Evolutionary conservation across 2,329 filamentous ascomycete genomes (phyloP), one percentile per base, ranked within the genome.

Genomic region (Trichophaea hybrida): DNA sequence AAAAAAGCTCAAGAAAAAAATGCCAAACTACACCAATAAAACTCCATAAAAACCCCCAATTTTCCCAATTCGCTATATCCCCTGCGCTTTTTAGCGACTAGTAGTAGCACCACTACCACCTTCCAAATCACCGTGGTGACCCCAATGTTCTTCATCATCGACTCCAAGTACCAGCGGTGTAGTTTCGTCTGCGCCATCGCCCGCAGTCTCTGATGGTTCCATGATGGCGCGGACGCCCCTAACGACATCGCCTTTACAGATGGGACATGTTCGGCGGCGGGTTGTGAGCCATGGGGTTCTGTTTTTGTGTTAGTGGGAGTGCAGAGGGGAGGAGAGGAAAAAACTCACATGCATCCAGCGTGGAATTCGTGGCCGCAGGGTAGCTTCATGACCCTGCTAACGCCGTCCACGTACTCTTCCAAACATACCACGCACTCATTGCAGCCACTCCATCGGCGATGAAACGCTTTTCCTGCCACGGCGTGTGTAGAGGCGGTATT

Each of bases 361-460:
- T 98, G 93, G 73, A 97, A 98, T 70, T 98, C 93, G 71, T 98
- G 93, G 38, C 93, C 93, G 73, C 93, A 98, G 6, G 93, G 93
- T 61, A 98, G 75, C 70, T 89, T 94, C 93, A 98, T 98, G 43
- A 98, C 91, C 69, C 83, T 82, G 71, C 89, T 95, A 68, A 96
- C 83, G 43, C 93, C 93, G 72, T 96, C 90, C 24, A 95, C 78
- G 69, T 97, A 98, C 71, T 98, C 93, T 70, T 98, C 93, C 37
- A 98, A 75, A 69, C 93, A 98, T 1, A 98, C 91, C 10, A 96
- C 91, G 70, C 93, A 98, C 72, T 98, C 93, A 6, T 88, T 82
- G 17, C 44, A 38, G 2, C 55, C 55, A 17, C 55, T 57, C 55
- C 55, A 57, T 7, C 43, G 13, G 13, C 32, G 13, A 37, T 53